Evolutionary conservation across 2,329 filamentous ascomycete genomes (phyloP).

Genomic region (Ceratocystis papillata): DNA sequence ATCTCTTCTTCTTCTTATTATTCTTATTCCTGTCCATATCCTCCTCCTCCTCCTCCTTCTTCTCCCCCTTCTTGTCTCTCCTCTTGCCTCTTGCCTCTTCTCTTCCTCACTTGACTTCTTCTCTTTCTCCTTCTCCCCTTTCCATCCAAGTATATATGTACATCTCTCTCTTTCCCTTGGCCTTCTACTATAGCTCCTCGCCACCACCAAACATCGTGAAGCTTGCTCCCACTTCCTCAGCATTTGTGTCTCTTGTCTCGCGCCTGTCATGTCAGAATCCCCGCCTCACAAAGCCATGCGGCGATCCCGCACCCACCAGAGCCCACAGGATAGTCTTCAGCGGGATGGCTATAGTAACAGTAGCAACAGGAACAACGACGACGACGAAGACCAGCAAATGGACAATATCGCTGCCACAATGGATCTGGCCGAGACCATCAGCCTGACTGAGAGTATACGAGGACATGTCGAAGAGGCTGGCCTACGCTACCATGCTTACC

Average conservation of each 20-base stretch:
- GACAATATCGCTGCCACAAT: neutral
- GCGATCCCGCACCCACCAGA: constrained; percentile 14
- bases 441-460: constrained; percentile 36
- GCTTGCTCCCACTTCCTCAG: constrained; percentile 20
- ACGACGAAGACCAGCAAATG: neutral
- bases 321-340: constrained; percentile 1
- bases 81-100: neutral
- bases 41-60: neutral
- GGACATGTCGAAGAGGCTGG: constrained; percentile 36
- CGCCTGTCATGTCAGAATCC: constrained; percentile 14
- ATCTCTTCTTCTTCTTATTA: neutral
- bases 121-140: no score
- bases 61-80: neutral
- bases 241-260: constrained; percentile 8
- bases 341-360: neutral
- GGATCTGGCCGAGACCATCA: constrained; percentile 30
- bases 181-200: no score
- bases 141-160: no score
- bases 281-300: constrained; percentile 18
- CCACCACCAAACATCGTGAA: no score
- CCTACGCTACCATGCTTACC: constrained; percentile 36
- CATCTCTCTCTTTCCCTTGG: no score
- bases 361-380: neutral
- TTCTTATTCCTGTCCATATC: neutral
- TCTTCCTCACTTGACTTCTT: neutral